Evolutionary conservation across 208 protist genomes (phyloP), one percentile per base, ranked within the genome.

Genomic region (Leishmania tarentolae): DNA sequence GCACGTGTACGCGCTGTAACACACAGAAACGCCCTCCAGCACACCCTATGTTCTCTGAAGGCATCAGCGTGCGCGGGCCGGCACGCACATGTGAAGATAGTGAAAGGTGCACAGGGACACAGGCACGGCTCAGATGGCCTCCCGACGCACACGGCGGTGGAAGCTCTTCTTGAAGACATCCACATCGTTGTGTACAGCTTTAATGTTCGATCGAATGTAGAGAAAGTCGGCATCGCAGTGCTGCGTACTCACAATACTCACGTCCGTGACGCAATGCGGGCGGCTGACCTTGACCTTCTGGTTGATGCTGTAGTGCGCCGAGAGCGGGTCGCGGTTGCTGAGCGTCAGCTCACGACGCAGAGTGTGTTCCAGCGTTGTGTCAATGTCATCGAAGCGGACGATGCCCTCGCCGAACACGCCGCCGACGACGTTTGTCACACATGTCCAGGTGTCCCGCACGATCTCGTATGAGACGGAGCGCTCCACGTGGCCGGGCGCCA

Each of bases 281-380:
- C 90, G 86, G n/a, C 72, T 86, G 47, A 87, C 74, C 47, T 87
- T 90, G 81, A 93, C 81, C 76, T 85, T 88, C 81, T 93, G 83
- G 21, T 75, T 85, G 42, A 93, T 88, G 40, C 42, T 81, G 75
- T 92, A 91, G 19, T 83, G 80, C 17, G 88, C 90, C 3, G 88
- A 92, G 76, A 94, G 90, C 2, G 90, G 90, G 79, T 94, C 88
- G 68, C 76, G 82, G 77, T 94, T 94, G 81, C 86, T 79, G 52
- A 92, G 84, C 11, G 79, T 84, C 50, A 94, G 85, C 83, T 94
- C 88, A 7, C 88, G 90, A 31, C 72, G 76, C 61, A 92, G 83
- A 69, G 89, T 94, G 81, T 94, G 88, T 83, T 94, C 87, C n/a
- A 94, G 81, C 17, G 85, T 90, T 21, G 88, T 92, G 85, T 90